Percentiles rank a stretch among this genome's conserved stretches.
Evolutionary conservation across 345 rosid species (phyloP).

Genomic region (Eucalyptus melliodora): DNA sequence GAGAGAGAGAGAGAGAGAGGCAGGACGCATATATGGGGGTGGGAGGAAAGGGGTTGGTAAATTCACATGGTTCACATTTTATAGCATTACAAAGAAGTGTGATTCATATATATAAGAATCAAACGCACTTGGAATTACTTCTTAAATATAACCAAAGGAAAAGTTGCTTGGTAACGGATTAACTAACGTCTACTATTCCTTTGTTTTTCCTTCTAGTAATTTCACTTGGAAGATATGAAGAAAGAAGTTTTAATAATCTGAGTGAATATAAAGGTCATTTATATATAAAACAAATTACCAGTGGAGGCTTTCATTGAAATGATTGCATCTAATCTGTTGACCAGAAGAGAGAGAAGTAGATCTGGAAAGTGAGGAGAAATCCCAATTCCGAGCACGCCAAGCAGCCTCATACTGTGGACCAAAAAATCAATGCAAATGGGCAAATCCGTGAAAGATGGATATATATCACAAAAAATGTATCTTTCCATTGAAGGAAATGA

Average conservation of each 20-base stretch:
- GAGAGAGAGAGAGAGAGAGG: neutral
- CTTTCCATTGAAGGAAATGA: neutral
- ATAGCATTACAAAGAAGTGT: neutral
- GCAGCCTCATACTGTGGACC: conserved; percentile 87
- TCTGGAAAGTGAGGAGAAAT: conserved; percentile 55
- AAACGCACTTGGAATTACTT: neutral
- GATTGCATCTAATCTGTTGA: conserved; percentile 31
- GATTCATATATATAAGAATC: neutral
- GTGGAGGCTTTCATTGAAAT: conserved; percentile 75
- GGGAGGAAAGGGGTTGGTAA: neutral
- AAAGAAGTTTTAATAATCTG: neutral
- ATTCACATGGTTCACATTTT: neutral
- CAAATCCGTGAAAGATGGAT: neutral
- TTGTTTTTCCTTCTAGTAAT: neutral
- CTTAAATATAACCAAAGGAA: neutral
- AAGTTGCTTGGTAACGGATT: neutral
- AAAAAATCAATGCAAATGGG: neutral
- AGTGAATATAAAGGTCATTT: neutral
- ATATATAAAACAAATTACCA: conserved; percentile 27
- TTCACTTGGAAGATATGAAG: neutral
- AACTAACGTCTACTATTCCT: neutral
- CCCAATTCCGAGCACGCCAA: conserved; percentile 98
- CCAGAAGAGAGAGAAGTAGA: conserved; percentile 27
- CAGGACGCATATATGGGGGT: neutral
- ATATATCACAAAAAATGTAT: neutral